A percentile compares a stretch with the other conserved stretches of the same genome.
Conservation (phyloP, 176 grass and related monocot genomes). For the Eremochloa ophiuroides region DNA sequence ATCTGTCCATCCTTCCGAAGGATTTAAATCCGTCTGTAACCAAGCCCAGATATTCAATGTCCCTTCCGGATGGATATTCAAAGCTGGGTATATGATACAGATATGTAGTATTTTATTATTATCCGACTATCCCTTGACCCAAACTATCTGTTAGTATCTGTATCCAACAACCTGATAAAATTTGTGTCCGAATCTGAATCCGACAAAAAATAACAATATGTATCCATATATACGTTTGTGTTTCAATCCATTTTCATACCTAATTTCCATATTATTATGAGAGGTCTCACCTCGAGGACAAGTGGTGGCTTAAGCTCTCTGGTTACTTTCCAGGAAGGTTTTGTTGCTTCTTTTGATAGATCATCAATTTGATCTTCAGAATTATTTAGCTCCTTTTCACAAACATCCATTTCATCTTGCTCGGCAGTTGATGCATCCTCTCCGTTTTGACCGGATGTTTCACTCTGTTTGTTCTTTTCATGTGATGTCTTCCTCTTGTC, state of each 20-base stretch:
- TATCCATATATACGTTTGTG: background rate
- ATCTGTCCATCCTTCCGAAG: background rate
- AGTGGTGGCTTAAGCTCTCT: slow-evolving; percentile 64
- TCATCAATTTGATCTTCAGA: slow-evolving; percentile 28
- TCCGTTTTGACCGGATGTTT: slow-evolving; percentile 38
- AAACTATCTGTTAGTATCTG: background rate
- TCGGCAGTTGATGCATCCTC: slow-evolving; percentile 25
- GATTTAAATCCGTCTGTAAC: background rate
- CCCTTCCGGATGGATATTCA: background rate
- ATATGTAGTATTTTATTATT: background rate
- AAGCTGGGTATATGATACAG: background rate
- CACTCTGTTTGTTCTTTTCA: slow-evolving; percentile 11
- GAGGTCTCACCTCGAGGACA: slow-evolving; percentile 77
- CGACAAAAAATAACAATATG: background rate
- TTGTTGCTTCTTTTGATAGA: slow-evolving; percentile 34
- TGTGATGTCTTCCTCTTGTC: slow-evolving; percentile 53
- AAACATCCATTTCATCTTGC: slow-evolving; percentile 40
- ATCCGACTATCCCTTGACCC: background rate
- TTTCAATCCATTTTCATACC: background rate
- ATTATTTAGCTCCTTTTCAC: slow-evolving; percentile 36
- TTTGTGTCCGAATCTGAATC: background rate
- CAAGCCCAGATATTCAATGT: background rate
- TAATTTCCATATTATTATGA: background rate
- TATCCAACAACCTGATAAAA: background rate
- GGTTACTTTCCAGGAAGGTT: slow-evolving; percentile 51